Evolutionary conservation across 208 protist genomes (phyloP).

Genomic region (Leishmania guyanensis): DNA sequence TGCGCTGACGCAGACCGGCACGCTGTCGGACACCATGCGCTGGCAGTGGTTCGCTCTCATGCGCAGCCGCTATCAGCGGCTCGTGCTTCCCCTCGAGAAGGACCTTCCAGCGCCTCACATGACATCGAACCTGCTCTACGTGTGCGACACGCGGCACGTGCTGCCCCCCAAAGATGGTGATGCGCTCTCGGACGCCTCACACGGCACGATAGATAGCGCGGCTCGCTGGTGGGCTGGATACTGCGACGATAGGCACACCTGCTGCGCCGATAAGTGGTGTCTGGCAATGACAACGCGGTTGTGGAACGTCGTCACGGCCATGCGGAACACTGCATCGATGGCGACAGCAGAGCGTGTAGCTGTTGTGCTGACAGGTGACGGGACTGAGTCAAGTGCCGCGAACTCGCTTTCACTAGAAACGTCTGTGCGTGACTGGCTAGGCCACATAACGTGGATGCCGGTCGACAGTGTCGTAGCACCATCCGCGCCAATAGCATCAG

Average conservation of each 20-base stretch:
- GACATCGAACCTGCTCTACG: slow-evolving; percentile 43
- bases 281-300: slow-evolving; percentile 25
- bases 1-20: slow-evolving; percentile 3
- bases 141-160: slow-evolving; percentile 41
- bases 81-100: slow-evolving; percentile 62
- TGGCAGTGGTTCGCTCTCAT: slow-evolving; percentile 49
- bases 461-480: neutral
- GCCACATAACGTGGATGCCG: neutral
- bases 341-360: slow-evolving; percentile 3
- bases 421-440: neutral
- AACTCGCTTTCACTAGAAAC: neutral
- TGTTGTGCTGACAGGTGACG: neutral
- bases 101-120: slow-evolving; percentile 49
- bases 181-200: neutral
- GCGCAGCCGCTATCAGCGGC: slow-evolving; percentile 44
- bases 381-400: neutral
- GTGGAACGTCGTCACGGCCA: slow-evolving; percentile 38
- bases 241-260: slow-evolving; percentile 34
- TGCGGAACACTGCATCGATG: slow-evolving; percentile 12
- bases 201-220: slow-evolving; percentile 11
- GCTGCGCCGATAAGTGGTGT: slow-evolving; percentile 52
- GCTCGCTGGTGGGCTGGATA: slow-evolving; percentile 44
- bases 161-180: slow-evolving; percentile 13
- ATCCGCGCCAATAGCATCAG: neutral
- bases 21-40: slow-evolving; percentile 16